Conservation (phyloP, 1,284 basidiomycete genomes). For the Microbotryomycetes sp. region DNA sequence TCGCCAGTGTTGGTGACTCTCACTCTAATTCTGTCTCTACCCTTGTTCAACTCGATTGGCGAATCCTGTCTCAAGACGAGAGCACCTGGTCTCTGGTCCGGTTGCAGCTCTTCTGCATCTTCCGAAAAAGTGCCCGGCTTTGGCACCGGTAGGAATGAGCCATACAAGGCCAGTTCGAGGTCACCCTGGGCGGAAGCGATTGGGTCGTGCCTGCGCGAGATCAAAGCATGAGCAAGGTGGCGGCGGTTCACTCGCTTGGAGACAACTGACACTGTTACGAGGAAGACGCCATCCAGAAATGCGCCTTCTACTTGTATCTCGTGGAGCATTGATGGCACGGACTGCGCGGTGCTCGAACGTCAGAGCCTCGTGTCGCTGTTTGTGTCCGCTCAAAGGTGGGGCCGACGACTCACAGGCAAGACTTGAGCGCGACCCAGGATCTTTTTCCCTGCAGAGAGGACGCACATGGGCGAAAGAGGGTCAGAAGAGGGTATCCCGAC, state of each 20-base stretch:
- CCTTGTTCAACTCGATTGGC: conserved; percentile 66
- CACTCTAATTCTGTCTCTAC: conserved; percentile 60
- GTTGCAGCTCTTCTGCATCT: conserved; percentile 43
- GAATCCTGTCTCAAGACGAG: conserved; percentile 57
- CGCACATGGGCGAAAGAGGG: background rate
- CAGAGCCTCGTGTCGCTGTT: conserved; percentile 35
- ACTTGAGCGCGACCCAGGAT: conserved; percentile 86
- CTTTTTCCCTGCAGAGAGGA: conserved; percentile 53
- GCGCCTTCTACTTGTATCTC: conserved; percentile 91
- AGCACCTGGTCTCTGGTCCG: conserved; percentile 25
- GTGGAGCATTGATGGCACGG: conserved; percentile 44
- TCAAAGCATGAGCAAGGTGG: background rate
- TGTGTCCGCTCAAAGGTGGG: conserved; percentile 34
- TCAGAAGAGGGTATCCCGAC: background rate
- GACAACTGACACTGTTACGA: conserved; percentile 62
- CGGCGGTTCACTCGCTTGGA: background rate
- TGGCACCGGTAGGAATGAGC: conserved; percentile 83
- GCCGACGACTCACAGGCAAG: conserved; percentile 49
- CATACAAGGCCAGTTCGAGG: conserved; percentile 74
- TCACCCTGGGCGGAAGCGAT: conserved; percentile 77
- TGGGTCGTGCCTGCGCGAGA: conserved; percentile 58
- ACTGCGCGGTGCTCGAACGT: background rate
- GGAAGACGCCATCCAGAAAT: conserved; percentile 77
- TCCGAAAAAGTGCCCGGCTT: conserved; percentile 57
- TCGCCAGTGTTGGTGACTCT: conserved; percentile 89